These are phyloP conservation scores for Irineochytrium annulatum DNA, from an alignment of 192 early-diverging fungal species.

Conservation along the genomic window DNA sequence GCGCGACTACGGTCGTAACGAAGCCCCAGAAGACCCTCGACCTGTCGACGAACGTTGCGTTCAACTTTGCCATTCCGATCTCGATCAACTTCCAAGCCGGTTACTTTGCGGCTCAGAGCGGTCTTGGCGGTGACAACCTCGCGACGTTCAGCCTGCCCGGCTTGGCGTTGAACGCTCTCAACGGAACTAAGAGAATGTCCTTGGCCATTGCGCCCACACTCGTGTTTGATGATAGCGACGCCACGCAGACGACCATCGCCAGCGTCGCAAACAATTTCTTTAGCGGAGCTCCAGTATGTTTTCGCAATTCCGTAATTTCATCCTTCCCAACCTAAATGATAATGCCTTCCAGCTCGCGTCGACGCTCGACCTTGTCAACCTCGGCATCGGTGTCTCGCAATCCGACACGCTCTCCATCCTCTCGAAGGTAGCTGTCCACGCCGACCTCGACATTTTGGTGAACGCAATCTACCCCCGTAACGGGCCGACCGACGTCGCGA, in stretches of 20 bases:
- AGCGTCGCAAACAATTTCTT: background rate
- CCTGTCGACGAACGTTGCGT: background rate
- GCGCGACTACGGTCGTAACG: background rate
- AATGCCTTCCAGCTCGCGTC: background rate
- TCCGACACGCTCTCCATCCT: background rate
- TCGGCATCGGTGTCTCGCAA: background rate
- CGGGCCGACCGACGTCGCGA: background rate
- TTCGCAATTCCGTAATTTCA: no score
- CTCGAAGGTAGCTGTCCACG: background rate
- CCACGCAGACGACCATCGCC: background rate
- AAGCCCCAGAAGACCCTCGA: background rate
- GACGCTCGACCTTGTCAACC: background rate
- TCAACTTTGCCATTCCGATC: background rate
- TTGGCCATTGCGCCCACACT: background rate
- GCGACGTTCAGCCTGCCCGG: background rate
- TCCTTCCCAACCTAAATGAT: no score
- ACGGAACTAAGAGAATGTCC: background rate
- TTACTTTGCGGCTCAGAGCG: background rate
- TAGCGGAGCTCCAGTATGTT: background rate
- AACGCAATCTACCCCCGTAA: background rate
- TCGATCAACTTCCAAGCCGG: background rate
- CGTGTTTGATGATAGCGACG: background rate
- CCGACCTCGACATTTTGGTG: background rate
- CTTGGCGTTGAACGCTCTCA: background rate
- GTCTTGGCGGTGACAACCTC: background rate